Conservation (phyloP, 495 filamentous ascomycete genomes). For the Penicillium herquei region DNA sequence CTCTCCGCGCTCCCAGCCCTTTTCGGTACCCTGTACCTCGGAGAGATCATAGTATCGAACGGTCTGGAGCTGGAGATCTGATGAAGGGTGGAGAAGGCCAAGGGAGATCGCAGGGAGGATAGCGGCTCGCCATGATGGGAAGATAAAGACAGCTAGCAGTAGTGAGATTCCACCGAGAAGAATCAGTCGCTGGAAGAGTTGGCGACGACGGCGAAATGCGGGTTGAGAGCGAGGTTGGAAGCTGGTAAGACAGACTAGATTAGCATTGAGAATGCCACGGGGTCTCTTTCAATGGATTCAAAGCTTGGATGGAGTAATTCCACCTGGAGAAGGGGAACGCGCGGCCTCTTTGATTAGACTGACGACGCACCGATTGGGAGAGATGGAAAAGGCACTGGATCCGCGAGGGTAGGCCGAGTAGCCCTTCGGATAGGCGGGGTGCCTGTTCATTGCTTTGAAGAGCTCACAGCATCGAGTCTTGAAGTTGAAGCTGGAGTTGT, state of each 20-base stretch:
- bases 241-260: constrained; percentile 42
- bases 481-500: not conserved
- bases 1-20: constrained; percentile 93
- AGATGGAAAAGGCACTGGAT: constrained; percentile 74
- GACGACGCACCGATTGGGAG: constrained; percentile 74
- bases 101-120: constrained; percentile 63
- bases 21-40: constrained; percentile 81
- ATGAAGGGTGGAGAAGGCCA: constrained; percentile 63
- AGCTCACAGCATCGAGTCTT: constrained; percentile 24
- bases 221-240: constrained; percentile 85
- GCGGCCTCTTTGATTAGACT: not conserved
- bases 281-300: not conserved
- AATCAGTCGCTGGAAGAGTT: constrained; percentile 68
- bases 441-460: constrained; percentile 51
- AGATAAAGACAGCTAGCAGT: constrained; percentile 66
- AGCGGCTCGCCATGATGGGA: constrained; percentile 66
- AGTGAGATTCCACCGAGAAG: constrained; percentile 48
- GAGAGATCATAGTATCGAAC: constrained; percentile 95
- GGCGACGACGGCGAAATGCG: constrained; percentile 68
- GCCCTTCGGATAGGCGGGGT: constrained; percentile 74
- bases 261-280: not conserved
- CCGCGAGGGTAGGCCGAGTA: constrained; percentile 62
- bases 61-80: constrained; percentile 82
- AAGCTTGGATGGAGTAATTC: constrained; percentile 1
- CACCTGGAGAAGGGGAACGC: constrained; percentile 1